Evolutionary conservation across 225 moss, liverwort and hornwort species (phyloP).

Genomic region (Thuidium tamariscinum): DNA sequence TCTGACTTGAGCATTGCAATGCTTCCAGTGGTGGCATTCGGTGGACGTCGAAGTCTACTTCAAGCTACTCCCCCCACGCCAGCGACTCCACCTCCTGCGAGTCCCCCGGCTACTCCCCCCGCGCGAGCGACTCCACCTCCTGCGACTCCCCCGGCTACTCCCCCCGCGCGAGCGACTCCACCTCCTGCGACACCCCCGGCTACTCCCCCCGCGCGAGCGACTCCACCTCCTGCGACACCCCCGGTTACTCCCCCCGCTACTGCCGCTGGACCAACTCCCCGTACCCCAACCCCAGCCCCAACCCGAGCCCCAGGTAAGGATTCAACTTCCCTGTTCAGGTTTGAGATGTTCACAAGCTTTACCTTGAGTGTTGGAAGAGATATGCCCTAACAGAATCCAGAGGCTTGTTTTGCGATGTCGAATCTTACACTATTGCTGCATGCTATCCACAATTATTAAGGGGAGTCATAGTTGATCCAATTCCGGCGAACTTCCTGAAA

Average conservation of each 20-base stretch:
- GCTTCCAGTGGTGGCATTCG: background rate
- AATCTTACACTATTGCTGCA: background rate
- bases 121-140: background rate
- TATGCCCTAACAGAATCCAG: background rate
- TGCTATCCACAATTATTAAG: background rate
- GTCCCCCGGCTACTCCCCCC: background rate
- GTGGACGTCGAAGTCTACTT: constrained; percentile 21
- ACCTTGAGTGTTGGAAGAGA: background rate
- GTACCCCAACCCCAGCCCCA: background rate
- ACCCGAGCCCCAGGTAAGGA: background rate
- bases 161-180: background rate
- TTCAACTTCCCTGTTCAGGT: background rate
- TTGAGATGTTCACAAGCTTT: background rate
- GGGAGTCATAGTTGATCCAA: background rate
- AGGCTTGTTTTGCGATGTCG: background rate
- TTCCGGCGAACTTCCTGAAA: background rate
- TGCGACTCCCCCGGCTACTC: background rate
- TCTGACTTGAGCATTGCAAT: background rate
- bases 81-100: background rate
- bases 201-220: background rate
- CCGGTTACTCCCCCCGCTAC: background rate
- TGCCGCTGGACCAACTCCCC: background rate
- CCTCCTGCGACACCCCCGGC: background rate
- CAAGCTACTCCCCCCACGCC: background rate
- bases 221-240: background rate